Conservation (phyloP, 2,329 filamentous ascomycete species). For the Aspergillus udagawae region DNA sequence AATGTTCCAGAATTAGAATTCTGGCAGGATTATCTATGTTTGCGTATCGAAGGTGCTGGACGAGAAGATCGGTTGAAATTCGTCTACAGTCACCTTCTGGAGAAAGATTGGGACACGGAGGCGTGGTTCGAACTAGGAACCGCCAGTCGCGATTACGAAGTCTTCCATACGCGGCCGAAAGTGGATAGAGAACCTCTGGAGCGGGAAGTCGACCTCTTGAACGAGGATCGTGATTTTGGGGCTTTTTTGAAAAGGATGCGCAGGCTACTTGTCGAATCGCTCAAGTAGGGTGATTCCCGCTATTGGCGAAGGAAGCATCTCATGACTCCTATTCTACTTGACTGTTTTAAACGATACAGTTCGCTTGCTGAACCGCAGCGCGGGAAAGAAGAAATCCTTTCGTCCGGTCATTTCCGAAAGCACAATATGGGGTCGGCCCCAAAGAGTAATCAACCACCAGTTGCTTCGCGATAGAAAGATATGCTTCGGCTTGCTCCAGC, state of each 20-base stretch:
- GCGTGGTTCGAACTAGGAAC: conserved; percentile 92
- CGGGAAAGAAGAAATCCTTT: neutral
- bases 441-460: conserved; percentile 50
- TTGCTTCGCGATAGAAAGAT: conserved; percentile 81
- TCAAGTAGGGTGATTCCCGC: conserved; percentile 39
- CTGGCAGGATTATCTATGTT: conserved; percentile 86
- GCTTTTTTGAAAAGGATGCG: conserved; percentile 62
- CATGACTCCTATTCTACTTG: neutral
- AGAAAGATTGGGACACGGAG: conserved; percentile 82
- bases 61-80: conserved; percentile 84
- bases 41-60: conserved; percentile 85
- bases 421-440: neutral
- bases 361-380: neutral
- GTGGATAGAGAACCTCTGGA: conserved; percentile 54
- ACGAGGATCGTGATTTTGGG: conserved; percentile 58
- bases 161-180: conserved; percentile 71
- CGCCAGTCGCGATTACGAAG: conserved; percentile 75
- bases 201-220: conserved; percentile 53
- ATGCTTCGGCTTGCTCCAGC: conserved; percentile 73
- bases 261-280: conserved; percentile 53
- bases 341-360: neutral
- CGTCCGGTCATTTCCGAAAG: neutral
- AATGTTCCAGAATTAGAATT: conserved; percentile 94
- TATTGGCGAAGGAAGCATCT: neutral
- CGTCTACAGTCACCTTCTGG: conserved; percentile 80